Evolutionary conservation across 371 early-diverging fungal genomes (phyloP), one percentile per base, ranked within the genome.

Genomic region (Mortierella sp.): DNA sequence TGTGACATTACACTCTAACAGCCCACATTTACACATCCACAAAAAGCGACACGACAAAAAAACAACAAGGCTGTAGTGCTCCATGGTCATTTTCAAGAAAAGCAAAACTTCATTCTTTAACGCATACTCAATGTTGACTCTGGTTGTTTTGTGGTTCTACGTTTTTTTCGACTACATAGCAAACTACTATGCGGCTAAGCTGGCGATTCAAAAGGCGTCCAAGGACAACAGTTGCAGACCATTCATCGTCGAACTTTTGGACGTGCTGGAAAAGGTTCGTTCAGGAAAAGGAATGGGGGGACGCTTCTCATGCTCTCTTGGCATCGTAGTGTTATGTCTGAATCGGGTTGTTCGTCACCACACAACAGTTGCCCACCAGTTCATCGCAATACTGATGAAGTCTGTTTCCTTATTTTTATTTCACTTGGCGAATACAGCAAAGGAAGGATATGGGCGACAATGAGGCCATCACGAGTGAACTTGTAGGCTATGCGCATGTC

Each of bases 121-220:
- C 65, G 65, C 44, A 16, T 47, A 26, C 19, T 47, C 45, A 19
- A 24, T 31, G 42, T 70, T 44, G 6, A 21, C 19, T 70, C 19
- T 44, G 10, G 7, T 21, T 60, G 48, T 65, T 55, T 76, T 57
- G 0, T 13, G 24, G 11, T 14, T 68, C 14, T 45, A 9, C 54
- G 13, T 26, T n/a, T 57, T 21, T n/a, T 31, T 52, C 63, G 8
- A 55, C 21, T 31, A 16, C 34, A 24, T 90, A 96, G 97, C 96
- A 79, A 93, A 94, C 71, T 97, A 94, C 91, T 97, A 97, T 89
- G 97, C 99, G 14, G 97, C 93, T 16, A 95, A 94, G 73, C 92
- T 95, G 16, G 96, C 97, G 19, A 92, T 98, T 71, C 90, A 90
- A 28, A 90, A 88, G 76, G 94, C 93, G 14, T 84, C 90, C 19